Conservation (phyloP, 2,329 filamentous ascomycete species). For the Cercospora beticola region DNA sequence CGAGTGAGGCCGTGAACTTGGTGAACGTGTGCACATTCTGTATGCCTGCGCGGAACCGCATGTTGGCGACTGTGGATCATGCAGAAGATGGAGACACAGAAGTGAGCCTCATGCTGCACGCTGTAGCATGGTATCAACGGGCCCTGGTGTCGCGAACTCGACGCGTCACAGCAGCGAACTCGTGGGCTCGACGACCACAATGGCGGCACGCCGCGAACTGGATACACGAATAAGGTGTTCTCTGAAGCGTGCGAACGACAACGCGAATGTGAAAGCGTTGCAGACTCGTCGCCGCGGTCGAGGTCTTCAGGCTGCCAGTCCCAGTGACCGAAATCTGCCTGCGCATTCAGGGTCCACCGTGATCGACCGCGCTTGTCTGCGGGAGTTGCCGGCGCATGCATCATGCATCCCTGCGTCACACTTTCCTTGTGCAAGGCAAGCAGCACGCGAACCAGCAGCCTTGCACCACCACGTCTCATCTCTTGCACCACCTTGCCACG, state of each 20-base stretch:
- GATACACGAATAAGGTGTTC: neutral
- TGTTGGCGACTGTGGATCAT: conserved; percentile 40
- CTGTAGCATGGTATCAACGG: neutral
- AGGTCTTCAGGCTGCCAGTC: neutral
- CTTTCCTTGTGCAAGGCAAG: neutral
- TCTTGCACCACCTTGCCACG: neutral
- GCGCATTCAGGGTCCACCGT: neutral
- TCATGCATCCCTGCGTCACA: neutral
- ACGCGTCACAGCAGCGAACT: neutral
- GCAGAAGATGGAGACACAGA: neutral
- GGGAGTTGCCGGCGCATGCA: neutral
- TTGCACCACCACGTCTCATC: neutral
- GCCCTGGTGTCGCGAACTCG: neutral
- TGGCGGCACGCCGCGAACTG: neutral
- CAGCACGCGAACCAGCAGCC: neutral
- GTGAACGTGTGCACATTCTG: conserved; percentile 41
- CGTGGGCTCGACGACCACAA: neutral
- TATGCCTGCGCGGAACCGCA: conserved; percentile 33
- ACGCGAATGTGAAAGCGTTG: neutral
- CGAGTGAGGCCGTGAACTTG: conserved; percentile 62
- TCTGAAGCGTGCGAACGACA: neutral
- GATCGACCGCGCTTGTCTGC: neutral
- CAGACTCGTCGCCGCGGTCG: neutral
- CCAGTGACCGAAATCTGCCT: neutral
- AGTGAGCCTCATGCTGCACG: neutral